phyloP scores from a whole-genome alignment of 208 protist genomes.

The Trypanosoma congolense region DNA sequence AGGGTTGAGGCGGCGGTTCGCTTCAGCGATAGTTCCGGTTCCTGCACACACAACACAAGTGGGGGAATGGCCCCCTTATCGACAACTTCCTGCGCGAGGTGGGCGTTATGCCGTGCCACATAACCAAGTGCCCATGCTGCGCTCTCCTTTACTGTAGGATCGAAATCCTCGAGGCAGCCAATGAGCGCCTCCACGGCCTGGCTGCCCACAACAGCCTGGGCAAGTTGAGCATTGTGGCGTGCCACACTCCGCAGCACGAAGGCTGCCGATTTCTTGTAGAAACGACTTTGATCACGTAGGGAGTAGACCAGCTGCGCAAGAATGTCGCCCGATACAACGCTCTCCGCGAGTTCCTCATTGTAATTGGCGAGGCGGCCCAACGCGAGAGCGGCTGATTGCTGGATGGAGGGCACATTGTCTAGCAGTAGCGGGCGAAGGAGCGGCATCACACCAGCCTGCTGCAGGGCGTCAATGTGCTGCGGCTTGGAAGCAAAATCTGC shows the following conservation, averaged over 20 bases:
- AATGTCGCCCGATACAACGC: slow-evolving; percentile 96
- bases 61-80: slow-evolving; percentile 95
- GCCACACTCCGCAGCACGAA: slow-evolving; percentile 97
- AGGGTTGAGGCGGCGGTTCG: slow-evolving; percentile 94
- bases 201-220: slow-evolving; percentile 96
- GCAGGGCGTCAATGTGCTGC: slow-evolving; percentile 95
- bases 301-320: slow-evolving; percentile 97
- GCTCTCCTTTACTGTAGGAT: slow-evolving; percentile 96
- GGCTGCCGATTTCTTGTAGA: slow-evolving; percentile 98
- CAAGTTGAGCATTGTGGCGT: slow-evolving; percentile 95
- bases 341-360: slow-evolving; percentile 96
- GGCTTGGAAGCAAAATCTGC: slow-evolving; percentile 94
- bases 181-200: slow-evolving; percentile 96
- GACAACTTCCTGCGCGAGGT: slow-evolving; percentile 93
- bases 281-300: slow-evolving; percentile 95
- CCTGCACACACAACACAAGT: slow-evolving; percentile 97
- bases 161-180: slow-evolving; percentile 96
- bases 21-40: slow-evolving; percentile 97
- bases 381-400: slow-evolving; percentile 97
- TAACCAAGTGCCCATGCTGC: slow-evolving; percentile 98
- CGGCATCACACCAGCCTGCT: slow-evolving; percentile 95
- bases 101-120: slow-evolving; percentile 94
- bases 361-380: slow-evolving; percentile 97
- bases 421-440: slow-evolving; percentile 96
- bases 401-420: slow-evolving; percentile 96